Evolutionary conservation across 495 filamentous ascomycete species (phyloP).

Genomic region (Clohesyomyces aquaticus): DNA sequence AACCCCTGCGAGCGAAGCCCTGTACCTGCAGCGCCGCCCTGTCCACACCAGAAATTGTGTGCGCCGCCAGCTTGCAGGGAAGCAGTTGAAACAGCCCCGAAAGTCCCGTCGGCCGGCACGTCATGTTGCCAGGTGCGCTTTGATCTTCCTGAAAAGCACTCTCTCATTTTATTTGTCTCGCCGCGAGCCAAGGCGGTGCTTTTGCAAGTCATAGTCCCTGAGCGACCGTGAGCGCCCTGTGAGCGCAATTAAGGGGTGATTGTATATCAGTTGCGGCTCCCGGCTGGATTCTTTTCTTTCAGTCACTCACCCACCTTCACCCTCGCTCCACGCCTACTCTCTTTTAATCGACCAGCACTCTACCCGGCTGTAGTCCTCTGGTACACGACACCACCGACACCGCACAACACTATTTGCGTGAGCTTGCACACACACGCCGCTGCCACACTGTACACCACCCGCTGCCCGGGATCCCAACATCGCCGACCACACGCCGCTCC

Average conservation of each 20-base stretch:
- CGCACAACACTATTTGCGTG: conserved; percentile 21
- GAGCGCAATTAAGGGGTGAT: too few species aligned
- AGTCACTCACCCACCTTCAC: not conserved
- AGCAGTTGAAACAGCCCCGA: conserved; percentile 34
- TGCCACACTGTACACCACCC: conserved; percentile 5
- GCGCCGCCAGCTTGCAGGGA: conserved; percentile 12
- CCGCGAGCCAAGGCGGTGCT: conserved; percentile 15
- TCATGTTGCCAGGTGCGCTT: conserved; percentile 31
- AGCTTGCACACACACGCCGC: conserved; percentile 23
- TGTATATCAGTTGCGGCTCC: conserved; percentile 31
- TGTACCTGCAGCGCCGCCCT: not conserved
- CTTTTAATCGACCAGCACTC: conserved; percentile 1
- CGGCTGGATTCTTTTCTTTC: not conserved
- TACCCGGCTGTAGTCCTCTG: conserved; percentile 34
- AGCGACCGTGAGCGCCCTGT: conserved; percentile 10
- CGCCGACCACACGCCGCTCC: conserved; percentile 13
- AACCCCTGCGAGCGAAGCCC: not conserved
- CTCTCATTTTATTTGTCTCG: conserved; percentile 37
- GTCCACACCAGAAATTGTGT: too few species aligned
- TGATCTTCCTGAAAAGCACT: conserved; percentile 23
- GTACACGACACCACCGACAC: conserved; percentile 14
- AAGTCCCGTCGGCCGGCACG: conserved; percentile 36
- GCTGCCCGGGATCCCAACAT: not conserved
- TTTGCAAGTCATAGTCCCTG: not conserved
- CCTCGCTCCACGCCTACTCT: not conserved